Evolutionary conservation across 2,329 filamentous ascomycete species (phyloP), one percentile per base, ranked within the genome.

Genomic region (Ceratocystiopsis sp.): DNA sequence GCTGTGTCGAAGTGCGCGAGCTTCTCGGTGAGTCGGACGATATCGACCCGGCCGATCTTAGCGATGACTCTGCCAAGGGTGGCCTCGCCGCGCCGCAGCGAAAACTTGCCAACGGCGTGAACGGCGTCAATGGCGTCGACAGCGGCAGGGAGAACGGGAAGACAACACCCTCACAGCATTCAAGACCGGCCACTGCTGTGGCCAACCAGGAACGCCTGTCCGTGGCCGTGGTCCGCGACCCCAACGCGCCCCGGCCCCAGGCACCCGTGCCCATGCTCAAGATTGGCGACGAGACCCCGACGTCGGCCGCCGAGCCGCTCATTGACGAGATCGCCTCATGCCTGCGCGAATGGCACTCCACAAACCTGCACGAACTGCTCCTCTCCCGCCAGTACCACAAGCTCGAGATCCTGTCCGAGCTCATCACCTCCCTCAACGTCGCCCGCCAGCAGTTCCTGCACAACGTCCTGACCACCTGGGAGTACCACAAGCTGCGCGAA

Each of bases 311-410:
- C 10, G 93, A 98, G 58, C 91, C 91, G 3, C 63, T 98, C 48
- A 87, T 98, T 19, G 91, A 98, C 61, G 91, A 98, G 60, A 96
- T 98, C 53, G 87, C 91, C 14, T 95, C 87, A 4, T 98, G 91
- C 58, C 64, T 98, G 49, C 77, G 91, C 52, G 91, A 98, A 69
- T 98, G 91, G 93, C 89, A 98, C 63, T 93, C 91, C 17, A 94
- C 87, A 16, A 93, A 95, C 56, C 70, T 98, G 15, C 93, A 98
- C 62, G 85, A 93, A 57, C 69, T 96, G 19, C 71, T 98, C 1
- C 72, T 98, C 10, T 77, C 78, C 17, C 75, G 85, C 47, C 78
- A 87, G 57, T 98, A 98, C 61, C 65, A 71, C 41, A 73, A 79
- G 43, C 66, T 98, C 44, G 85, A 93, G 53, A 77, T 80, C 49